Evolutionary conservation across 768 basidiomycete species (phyloP).

Genomic region (Macrolepiota fuliginosa): DNA sequence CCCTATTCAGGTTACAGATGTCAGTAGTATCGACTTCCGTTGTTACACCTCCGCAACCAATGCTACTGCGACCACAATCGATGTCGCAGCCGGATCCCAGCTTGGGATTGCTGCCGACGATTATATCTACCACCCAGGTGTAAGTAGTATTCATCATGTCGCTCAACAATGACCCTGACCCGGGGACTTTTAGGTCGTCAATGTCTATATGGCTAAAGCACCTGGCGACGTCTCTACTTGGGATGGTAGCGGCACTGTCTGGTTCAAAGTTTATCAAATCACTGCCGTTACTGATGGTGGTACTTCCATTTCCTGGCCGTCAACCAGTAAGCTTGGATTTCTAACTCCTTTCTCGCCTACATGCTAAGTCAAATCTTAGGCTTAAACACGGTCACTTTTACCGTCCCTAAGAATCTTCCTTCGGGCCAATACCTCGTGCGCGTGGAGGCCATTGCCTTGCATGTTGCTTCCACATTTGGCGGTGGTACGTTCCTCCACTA

Average conservation of each 20-base stretch:
- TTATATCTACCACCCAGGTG: constrained; percentile 48
- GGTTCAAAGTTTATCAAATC: constrained; percentile 45
- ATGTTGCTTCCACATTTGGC: constrained; percentile 29
- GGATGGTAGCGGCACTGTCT: constrained; percentile 39
- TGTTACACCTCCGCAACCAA: constrained; percentile 41
- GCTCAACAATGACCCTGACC: too few relatives aligned
- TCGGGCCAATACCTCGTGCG: constrained; percentile 37
- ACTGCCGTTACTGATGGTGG: constrained; percentile 39
- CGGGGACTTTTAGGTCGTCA: constrained; percentile 21
- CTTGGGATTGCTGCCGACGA: constrained; percentile 41
- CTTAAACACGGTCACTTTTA: constrained; percentile 26
- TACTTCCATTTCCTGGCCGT: constrained; percentile 35
- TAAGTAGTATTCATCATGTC: neutral
- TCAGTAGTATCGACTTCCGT: constrained; percentile 42
- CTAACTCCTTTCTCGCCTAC: neutral
- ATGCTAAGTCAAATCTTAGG: neutral
- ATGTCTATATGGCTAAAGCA: constrained; percentile 46
- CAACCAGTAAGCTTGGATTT: constrained; percentile 22
- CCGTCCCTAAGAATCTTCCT: constrained; percentile 33
- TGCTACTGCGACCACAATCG: constrained; percentile 39
- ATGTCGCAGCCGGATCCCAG: constrained; percentile 41
- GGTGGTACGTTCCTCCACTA: constrained; percentile 25
- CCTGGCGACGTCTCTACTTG: constrained; percentile 36
- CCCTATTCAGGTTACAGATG: constrained; percentile 39
- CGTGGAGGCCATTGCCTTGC: constrained; percentile 39